Conservation (phyloP, 805 yeast species). For the Candida mattraensis region DNA sequence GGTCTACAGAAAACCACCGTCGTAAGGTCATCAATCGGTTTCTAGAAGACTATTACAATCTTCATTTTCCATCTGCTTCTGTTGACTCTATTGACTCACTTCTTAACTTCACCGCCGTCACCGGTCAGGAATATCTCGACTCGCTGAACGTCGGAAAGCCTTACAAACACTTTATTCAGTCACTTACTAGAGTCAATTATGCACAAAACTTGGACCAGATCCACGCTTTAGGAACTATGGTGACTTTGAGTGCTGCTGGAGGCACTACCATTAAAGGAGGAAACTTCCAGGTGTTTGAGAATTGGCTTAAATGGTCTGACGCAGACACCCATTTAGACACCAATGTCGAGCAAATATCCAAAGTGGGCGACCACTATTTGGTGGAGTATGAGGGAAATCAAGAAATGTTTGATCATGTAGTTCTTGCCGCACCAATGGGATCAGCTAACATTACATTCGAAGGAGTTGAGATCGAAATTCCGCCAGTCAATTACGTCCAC, state of each 20-base stretch:
- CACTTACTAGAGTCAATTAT: constrained; percentile 45
- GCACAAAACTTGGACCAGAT: constrained; percentile 40
- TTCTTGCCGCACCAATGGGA: constrained; percentile 44
- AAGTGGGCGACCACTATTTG: constrained; percentile 3
- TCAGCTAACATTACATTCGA: constrained; percentile 31
- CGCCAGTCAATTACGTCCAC: constrained; percentile 37
- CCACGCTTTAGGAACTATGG: constrained; percentile 43
- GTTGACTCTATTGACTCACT: constrained; percentile 26
- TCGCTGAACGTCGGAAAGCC: constrained; percentile 24
- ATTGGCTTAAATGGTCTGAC: constrained; percentile 35
- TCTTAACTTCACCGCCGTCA: constrained; percentile 18
- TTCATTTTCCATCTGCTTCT: constrained; percentile 38
- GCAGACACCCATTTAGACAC: constrained; percentile 36
- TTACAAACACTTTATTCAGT: constrained; percentile 35
- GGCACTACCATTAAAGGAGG: constrained; percentile 43
- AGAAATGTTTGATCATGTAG: constrained; percentile 40
- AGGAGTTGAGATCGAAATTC: too few species aligned
- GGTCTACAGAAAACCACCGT: constrained; percentile 16
- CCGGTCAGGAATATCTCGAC: constrained; percentile 30
- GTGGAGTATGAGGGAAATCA: constrained; percentile 3
- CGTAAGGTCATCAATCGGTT: constrained; percentile 30
- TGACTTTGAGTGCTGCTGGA: constrained; percentile 39
- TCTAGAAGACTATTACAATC: constrained; percentile 30
- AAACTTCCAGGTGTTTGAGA: constrained; percentile 43
- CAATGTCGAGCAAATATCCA: constrained; percentile 27